phyloP scores from a whole-genome alignment of 345 rosid species.

The Hibiscus trionum region DNA sequence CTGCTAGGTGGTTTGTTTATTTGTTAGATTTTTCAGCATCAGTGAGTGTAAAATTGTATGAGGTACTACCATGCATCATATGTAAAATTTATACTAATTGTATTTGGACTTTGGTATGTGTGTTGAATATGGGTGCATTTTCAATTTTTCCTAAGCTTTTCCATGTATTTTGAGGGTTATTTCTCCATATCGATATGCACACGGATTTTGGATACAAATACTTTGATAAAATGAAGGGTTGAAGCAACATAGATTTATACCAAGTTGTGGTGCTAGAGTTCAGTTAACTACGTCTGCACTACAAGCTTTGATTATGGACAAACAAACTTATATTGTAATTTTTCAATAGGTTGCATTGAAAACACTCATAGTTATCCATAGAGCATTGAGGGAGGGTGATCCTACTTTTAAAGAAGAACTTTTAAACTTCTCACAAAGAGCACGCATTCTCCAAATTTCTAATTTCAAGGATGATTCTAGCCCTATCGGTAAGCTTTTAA shows the following conservation, averaged over 20 bases:
- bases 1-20: not conserved
- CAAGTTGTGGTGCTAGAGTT: not conserved
- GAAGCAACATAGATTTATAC: not conserved
- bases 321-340: not conserved
- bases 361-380: slow-evolving; percentile 85
- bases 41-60: not conserved
- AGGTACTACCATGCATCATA: not conserved
- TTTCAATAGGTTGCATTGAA: slow-evolving; percentile 77
- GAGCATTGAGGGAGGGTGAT: slow-evolving; percentile 89
- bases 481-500: slow-evolving; percentile 54
- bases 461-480: slow-evolving; percentile 98
- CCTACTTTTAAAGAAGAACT: slow-evolving; percentile 88
- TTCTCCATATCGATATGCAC: no score
- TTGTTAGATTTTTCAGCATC: not conserved
- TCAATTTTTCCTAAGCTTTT: not conserved
- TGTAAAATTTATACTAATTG: not conserved
- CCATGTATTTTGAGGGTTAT: not conserved
- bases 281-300: not conserved
- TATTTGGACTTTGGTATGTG: not conserved
- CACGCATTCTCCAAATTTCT: slow-evolving; percentile 80
- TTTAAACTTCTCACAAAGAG: slow-evolving; percentile 71
- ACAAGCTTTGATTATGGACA: not conserved
- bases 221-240: no score
- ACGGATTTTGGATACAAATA: no score
- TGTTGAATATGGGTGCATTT: no score